Conservation (phyloP, 2,329 filamentous ascomycete genomes). For the Xylaria arbuscula region DNA sequence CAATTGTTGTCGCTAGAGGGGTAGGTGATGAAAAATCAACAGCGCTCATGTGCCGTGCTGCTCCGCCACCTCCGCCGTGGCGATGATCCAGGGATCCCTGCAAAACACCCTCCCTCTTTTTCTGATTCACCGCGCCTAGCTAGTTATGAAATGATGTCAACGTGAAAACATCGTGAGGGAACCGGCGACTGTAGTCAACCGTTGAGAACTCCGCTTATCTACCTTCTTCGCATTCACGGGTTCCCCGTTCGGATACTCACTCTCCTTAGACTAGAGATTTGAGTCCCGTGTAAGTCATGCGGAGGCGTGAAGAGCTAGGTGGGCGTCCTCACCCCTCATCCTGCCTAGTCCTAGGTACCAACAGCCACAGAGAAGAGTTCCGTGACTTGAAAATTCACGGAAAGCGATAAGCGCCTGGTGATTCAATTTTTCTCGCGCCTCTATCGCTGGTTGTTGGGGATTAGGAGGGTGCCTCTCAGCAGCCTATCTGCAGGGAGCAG, state of each 20-base stretch:
- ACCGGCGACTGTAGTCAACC: background rate
- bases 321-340: constrained; percentile 1
- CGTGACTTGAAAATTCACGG: background rate
- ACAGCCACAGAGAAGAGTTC: constrained; percentile 10
- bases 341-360: constrained; percentile 7
- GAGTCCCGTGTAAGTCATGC: background rate
- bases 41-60: constrained; percentile 21
- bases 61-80: constrained; percentile 29
- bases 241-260: background rate
- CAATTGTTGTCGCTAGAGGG: background rate
- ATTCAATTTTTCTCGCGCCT: background rate
- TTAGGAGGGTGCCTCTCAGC: constrained; percentile 2
- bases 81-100: constrained; percentile 31
- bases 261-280: constrained; percentile 4
- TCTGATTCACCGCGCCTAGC: background rate
- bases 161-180: background rate
- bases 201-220: background rate
- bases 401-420: constrained; percentile 8
- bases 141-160: constrained; percentile 13
- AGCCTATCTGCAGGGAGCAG: constrained; percentile 20
- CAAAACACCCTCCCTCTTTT: constrained; percentile 7
- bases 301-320: background rate
- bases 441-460: constrained; percentile 10
- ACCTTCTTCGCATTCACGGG: background rate
- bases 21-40: background rate